phyloP scores from a whole-genome alignment of 805 yeast genomes.

The Scheffersomyces stipitis region DNA sequence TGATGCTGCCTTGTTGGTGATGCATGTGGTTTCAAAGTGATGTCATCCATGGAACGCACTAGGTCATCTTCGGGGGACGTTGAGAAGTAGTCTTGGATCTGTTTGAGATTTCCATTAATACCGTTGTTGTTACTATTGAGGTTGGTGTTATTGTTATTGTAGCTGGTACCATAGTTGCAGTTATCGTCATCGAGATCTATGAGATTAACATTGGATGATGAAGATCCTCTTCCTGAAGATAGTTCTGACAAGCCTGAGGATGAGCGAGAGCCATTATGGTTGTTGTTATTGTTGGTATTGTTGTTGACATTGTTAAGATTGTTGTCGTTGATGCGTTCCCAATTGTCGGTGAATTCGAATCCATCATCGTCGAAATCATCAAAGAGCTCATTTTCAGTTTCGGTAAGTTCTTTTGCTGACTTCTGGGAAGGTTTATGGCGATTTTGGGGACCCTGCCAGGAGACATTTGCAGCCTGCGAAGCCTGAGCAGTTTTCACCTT shows the following conservation, averaged over 20 bases:
- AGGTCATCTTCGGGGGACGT: slow-evolving; percentile 3
- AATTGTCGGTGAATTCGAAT: slow-evolving; percentile 18
- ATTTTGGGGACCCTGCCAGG: slow-evolving; percentile 26
- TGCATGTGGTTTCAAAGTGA: slow-evolving; percentile 18
- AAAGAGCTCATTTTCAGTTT: slow-evolving; percentile 25
- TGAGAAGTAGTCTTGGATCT: slow-evolving; percentile 6
- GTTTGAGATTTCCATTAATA: slow-evolving; percentile 4
- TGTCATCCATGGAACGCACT: slow-evolving; percentile 22
- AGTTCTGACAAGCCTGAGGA: slow-evolving; percentile 5
- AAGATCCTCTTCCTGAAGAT: slow-evolving; percentile 9
- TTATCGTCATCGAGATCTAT: slow-evolving; percentile 73
- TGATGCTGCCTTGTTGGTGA: not conserved
- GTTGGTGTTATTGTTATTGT: slow-evolving; percentile 5
- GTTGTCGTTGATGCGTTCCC: slow-evolving; percentile 16
- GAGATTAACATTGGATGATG: slow-evolving; percentile 42
- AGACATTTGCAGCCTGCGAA: slow-evolving; percentile 28
- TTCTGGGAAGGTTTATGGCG: slow-evolving; percentile 1
- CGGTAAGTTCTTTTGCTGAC: slow-evolving; percentile 1
- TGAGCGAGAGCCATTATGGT: slow-evolving; percentile 5
- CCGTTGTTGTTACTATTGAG: slow-evolving; percentile 5
- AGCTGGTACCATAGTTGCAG: not conserved
- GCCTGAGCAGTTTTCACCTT: slow-evolving; percentile 17
- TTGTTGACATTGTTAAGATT: not conserved
- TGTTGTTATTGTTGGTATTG: slow-evolving; percentile 3
- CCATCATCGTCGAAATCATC: slow-evolving; percentile 42